Conservation (phyloP, 345 rosid species). For the Eucalyptus polyanthemos region DNA sequence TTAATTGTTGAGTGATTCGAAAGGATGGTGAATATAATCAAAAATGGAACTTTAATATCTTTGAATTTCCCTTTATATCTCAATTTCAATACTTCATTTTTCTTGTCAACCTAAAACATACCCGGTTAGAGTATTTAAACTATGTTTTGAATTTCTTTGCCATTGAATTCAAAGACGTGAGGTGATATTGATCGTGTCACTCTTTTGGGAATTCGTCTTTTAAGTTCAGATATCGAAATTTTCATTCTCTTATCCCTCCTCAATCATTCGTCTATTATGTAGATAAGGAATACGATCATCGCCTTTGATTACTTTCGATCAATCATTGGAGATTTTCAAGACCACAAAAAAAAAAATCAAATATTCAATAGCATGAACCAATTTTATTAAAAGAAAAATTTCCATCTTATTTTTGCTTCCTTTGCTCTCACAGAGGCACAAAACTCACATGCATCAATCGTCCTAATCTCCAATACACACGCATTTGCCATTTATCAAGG, state of each 20-base stretch:
- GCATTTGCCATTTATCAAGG: not conserved
- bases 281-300: not conserved
- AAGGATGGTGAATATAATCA: not conserved
- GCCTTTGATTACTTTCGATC: not conserved
- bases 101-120: not conserved
- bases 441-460: not conserved
- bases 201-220: not conserved
- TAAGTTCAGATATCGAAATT: not conserved
- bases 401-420: not conserved
- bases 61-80: not conserved
- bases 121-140: not conserved
- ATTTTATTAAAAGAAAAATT: not conserved
- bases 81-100: not conserved
- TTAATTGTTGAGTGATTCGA: not conserved
- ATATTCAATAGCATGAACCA: not conserved
- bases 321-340: not conserved
- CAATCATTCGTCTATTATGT: not conserved
- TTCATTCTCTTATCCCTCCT: not conserved
- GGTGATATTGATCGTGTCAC: not conserved
- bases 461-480: not conserved
- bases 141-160: not conserved
- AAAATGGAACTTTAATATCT: not conserved
- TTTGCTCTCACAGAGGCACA: not conserved
- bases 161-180: not conserved
- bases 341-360: not conserved